phyloP scores from a whole-genome alignment of 2,329 filamentous ascomycete genomes.

The Trichoderma sp. region DNA sequence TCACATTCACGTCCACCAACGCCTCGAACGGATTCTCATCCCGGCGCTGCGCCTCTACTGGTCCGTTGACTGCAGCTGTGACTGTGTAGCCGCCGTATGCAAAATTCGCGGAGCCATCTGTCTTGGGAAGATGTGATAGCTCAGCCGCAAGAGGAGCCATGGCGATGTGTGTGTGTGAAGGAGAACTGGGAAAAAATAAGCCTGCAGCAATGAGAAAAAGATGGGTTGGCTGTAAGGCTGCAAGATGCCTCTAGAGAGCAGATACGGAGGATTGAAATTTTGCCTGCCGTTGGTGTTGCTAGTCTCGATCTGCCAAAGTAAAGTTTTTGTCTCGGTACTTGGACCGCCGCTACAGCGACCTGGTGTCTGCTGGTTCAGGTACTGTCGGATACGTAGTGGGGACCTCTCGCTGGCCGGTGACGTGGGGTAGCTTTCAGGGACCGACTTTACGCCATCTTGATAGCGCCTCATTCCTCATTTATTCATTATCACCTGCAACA shows the following conservation, averaged over 20 bases:
- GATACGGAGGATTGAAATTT: conserved; percentile 17
- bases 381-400: neutral
- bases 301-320: conserved; percentile 21
- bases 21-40: conserved; percentile 94
- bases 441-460: conserved; percentile 7
- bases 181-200: neutral
- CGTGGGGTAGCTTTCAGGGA: conserved; percentile 17
- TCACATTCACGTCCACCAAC: conserved; percentile 83
- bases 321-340: neutral
- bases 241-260: neutral
- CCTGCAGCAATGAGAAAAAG: conserved; percentile 3
- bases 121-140: conserved; percentile 64
- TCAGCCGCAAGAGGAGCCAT: conserved; percentile 51
- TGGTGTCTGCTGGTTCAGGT: neutral
- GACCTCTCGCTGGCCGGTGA: neutral
- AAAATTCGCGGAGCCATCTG: conserved; percentile 80
- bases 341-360: too few species aligned
- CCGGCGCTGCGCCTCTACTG: conserved; percentile 82
- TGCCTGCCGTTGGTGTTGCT: conserved; percentile 4
- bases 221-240: neutral
- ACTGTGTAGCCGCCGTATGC: conserved; percentile 76
- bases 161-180: conserved; percentile 12
- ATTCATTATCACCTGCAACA: neutral
- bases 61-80: conserved; percentile 86
- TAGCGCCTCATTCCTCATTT: neutral